Base-by-base conservation (phyloP, 495 filamentous ascomycete species). In the Neurospora tetraspora region DNA sequence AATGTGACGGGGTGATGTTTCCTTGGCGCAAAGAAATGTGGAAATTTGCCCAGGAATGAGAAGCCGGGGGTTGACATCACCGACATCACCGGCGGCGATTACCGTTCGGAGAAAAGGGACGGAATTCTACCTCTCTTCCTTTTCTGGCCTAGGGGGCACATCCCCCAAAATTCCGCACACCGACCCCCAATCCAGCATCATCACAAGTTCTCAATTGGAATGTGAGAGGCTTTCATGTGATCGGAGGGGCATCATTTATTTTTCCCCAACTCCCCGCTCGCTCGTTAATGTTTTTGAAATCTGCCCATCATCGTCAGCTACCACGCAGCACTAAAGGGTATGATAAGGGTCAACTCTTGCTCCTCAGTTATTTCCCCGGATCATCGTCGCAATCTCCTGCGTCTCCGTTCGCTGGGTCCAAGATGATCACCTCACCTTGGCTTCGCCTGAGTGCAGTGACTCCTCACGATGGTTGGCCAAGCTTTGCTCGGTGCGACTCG, bases 21-120 rank as follows among this genome's bases (percentile, higher is more conserved):
- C 68, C 75, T 73, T 73, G 75, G 75, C 75, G 71, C 42, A 39
- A 53, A 71, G 70, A 71, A 20, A 38, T 71, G 36, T 37, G 68
- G 36, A 69, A 71, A 69, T 43, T 61, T 16, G 38, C 45, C 43
- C 71, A 36, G 31, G 71, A n/a, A 36, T 20, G 14, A 59, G 36
- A 45, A 34, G 14, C 23, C 14, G 23, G 36, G 72, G 39, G 9
- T 47, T 73, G 69, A 73, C 72, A 73, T 73, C 72, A 73, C 61
- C 43, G 34, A 40, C 37, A 38, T 18, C 53, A 65, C 53, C 53
- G 53, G 68, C 72, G 69, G 72, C 70, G 43, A 73, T 73, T 73
- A 38, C 69, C 43, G 39, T 70, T 59, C 72, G 69, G 69, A 70
- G 59, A 69, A 72, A 39, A 72, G 71, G 59, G 36, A 72, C 38